phyloP scores from a whole-genome alignment of 2,329 filamentous ascomycete species.

The Diaporthe sp. region DNA sequence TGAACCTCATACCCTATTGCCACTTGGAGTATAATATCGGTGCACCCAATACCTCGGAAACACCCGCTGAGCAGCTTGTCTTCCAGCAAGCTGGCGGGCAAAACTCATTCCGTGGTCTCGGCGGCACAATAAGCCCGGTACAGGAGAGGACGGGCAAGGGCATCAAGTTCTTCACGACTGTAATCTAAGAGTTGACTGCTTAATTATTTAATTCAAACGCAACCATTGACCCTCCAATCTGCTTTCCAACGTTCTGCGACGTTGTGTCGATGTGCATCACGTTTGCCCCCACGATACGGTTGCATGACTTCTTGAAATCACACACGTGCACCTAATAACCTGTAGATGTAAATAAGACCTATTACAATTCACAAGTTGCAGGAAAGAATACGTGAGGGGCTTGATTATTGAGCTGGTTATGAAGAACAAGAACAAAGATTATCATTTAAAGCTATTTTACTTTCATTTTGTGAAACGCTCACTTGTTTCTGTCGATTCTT shows the following conservation, averaged over 20 bases:
- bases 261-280: neutral
- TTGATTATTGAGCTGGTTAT: neutral
- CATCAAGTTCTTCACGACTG: slow-evolving; percentile 28
- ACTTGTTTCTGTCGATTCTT: no score
- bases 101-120: slow-evolving; percentile 26
- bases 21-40: slow-evolving; percentile 26
- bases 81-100: slow-evolving; percentile 20
- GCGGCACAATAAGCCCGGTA: neutral
- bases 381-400: no score
- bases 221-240: neutral
- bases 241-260: neutral
- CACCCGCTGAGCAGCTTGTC: neutral
- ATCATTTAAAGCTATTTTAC: neutral
- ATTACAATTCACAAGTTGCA: no score
- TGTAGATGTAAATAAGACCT: no score
- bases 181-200: neutral
- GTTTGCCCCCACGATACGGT: no score
- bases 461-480: no score
- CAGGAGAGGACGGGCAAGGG: slow-evolving; percentile 11
- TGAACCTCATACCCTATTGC: slow-evolving; percentile 28
- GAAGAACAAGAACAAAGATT: neutral
- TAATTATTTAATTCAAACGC: neutral
- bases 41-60: neutral
- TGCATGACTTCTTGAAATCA: no score
- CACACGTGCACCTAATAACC: no score